These are phyloP conservation scores for Cinnamomum chago DNA, from an alignment of 164 flowering plant species.

Conservation along the genomic window DNA sequence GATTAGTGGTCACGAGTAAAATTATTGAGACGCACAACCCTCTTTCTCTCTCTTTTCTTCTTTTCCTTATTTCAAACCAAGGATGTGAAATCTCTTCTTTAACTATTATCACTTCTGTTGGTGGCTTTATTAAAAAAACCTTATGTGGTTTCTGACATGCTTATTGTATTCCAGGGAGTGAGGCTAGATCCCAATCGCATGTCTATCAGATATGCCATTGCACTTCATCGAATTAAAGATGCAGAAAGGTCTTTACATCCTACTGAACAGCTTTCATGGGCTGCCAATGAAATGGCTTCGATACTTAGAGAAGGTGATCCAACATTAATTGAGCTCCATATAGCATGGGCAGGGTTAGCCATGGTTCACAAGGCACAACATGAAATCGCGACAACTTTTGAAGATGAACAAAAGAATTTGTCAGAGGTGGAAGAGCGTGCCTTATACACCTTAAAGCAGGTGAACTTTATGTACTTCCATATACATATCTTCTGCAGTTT, in stretches of 20 bases:
- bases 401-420: constrained; percentile 46
- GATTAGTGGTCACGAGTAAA: no score
- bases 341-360: constrained; percentile 93
- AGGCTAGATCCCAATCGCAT: constrained; percentile 81
- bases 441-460: constrained; percentile 67
- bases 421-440: constrained; percentile 76
- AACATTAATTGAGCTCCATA: constrained; percentile 46
- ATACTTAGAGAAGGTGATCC: constrained; percentile 84
- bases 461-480: constrained; percentile 11
- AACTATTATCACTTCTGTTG: no score
- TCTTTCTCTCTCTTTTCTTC: no score
- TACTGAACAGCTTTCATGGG: constrained; percentile 78
- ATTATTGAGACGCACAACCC: no score
- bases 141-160: background rate
- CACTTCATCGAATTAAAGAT: constrained; percentile 79
- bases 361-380: constrained; percentile 87
- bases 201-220: constrained; percentile 84
- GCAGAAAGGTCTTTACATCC: constrained; percentile 87
- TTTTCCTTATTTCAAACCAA: no score
- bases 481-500: background rate
- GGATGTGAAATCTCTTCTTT: no score
- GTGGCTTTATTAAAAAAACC: no score
- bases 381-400: constrained; percentile 78
- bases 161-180: constrained; percentile 51
- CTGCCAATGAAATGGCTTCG: constrained; percentile 98